These are phyloP conservation scores for Saturnispora dispora DNA, from an alignment of 805 yeast genomes.

Conservation along the genomic window DNA sequence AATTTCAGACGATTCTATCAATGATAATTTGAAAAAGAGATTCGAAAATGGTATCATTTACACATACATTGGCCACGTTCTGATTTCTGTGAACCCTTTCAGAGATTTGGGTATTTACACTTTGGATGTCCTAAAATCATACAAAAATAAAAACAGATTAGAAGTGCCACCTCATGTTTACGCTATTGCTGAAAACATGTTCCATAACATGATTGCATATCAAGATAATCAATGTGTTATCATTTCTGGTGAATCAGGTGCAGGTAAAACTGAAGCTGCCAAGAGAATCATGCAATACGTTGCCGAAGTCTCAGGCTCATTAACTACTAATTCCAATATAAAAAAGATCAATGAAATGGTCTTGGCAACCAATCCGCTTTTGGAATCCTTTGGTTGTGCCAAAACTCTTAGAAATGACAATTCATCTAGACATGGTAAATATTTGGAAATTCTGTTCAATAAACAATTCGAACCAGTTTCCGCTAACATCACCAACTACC, in stretches of 20 bases:
- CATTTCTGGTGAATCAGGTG: slow-evolving; percentile 96
- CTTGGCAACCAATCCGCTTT: slow-evolving; percentile 86
- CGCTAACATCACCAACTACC: slow-evolving; percentile 91
- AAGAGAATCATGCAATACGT: slow-evolving; percentile 96
- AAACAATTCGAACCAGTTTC: slow-evolving; percentile 79
- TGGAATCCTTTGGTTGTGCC: slow-evolving; percentile 91
- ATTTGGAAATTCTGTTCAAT: slow-evolving; percentile 84
- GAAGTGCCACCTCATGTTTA: slow-evolving; percentile 98
- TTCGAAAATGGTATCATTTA: slow-evolving; percentile 86
- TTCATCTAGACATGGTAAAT: slow-evolving; percentile 88
- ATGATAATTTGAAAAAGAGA: slow-evolving; percentile 81
- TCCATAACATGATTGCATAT: slow-evolving; percentile 88
- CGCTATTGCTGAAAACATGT: slow-evolving; percentile 96
- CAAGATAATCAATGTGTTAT: slow-evolving; percentile 95
- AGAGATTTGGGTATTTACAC: slow-evolving; percentile 94
- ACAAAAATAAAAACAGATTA: slow-evolving; percentile 84
- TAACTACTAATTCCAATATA: slow-evolving; percentile 56
- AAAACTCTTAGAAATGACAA: slow-evolving; percentile 84
- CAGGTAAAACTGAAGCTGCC: slow-evolving; percentile 97
- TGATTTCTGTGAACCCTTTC: slow-evolving; percentile 94
- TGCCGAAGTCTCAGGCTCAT: slow-evolving; percentile 74
- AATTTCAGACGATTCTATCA: slow-evolving; percentile 86
- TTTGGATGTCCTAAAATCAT: slow-evolving; percentile 59
- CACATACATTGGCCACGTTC: slow-evolving; percentile 88
- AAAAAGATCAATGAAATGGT: slow-evolving; percentile 94